Evolutionary conservation across 2,329 filamentous ascomycete species (phyloP), one percentile per base, ranked within the genome.

Genomic region (Paecilomyces formosus): DNA sequence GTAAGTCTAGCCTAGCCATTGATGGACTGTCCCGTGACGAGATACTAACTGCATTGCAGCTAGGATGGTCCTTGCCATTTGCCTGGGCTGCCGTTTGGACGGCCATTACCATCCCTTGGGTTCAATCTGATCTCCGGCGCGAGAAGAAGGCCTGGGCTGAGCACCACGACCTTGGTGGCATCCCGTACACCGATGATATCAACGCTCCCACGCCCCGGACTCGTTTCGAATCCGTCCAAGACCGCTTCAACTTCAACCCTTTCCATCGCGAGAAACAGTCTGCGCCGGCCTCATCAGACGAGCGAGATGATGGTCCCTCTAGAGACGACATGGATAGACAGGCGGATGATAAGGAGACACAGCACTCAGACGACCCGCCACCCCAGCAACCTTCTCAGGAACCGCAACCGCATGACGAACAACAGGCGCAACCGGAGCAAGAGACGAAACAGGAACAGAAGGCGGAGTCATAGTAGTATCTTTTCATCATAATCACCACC

Each of bases 31-130:
- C 15, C n/a, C 12, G 31, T 26, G 28, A 33, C 13, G 53, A 51
- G 11, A 57, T 57, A n/a, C 50, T 45, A 59, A 63, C 54, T 54
- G 31, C 51, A 8, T 6, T 52, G 33, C 59, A 74, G 72, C 56
- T 75, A 66, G 77, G 77, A 62, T 75, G 77, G 76, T 63, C 69
- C 35, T 67, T 78, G 18, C 76, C 76, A 0, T 76, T 77, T 54
- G 67, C 72, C 33, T 78, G 76, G 75, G 72, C 73, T 5, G 67
- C 62, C 15, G 55, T 78, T 18, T 79, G 78, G 77, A 73, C 72
- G 0, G 55, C 76, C 11, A 76, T 79, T 55, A 78, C 77, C 21
- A 76, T 79, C 54, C 72, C 73, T 7, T 79, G 77, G 77, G 75
- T 79, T 1, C 73, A 76, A 57, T 71, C 72, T 56, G 74, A 78